These are phyloP conservation scores for Acanthamoeba sp. DNA, from an alignment of 208 protist genomes.

Conservation along the genomic window DNA sequence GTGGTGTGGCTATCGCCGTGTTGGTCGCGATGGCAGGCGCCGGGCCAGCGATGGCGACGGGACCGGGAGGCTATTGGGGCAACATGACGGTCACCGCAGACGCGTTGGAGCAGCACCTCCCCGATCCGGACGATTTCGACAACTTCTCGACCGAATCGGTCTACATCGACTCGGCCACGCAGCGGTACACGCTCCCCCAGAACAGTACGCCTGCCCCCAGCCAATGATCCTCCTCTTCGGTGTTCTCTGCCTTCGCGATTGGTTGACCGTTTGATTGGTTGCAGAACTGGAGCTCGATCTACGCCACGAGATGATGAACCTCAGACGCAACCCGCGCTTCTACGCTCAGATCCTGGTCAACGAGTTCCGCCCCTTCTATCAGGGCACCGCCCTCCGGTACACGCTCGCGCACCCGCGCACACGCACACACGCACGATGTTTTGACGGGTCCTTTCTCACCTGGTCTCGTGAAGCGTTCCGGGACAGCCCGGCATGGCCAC, in stretches of 20 bases:
- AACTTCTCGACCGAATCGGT: not conserved
- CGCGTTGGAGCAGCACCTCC: not conserved
- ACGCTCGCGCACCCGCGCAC: too few species aligned
- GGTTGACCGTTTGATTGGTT: not conserved
- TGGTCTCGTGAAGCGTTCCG: not conserved
- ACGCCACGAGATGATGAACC: constrained; percentile 15
- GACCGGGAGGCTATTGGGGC: constrained; percentile 3
- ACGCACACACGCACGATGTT: not conserved
- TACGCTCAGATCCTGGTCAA: constrained; percentile 52
- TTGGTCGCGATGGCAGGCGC: not conserved
- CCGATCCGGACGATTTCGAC: not conserved
- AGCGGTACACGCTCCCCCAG: constrained; percentile 12
- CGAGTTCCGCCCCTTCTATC: constrained; percentile 47
- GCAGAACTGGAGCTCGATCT: constrained; percentile 19
- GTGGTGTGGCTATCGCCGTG: too few species aligned
- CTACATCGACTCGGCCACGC: constrained; percentile 15
- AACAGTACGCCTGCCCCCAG: not conserved
- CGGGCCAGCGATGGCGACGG: not conserved
- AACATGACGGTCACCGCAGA: not conserved
- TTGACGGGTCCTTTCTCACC: not conserved
- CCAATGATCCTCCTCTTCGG: too few species aligned
- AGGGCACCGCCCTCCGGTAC: constrained; percentile 19
- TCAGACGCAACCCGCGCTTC: constrained; percentile 4
- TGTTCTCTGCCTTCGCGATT: not conserved
- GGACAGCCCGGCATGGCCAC: constrained; percentile 42